phyloP scores from a whole-genome alignment of 176 grass and related monocot species.

The Hordeum vulgare region DNA sequence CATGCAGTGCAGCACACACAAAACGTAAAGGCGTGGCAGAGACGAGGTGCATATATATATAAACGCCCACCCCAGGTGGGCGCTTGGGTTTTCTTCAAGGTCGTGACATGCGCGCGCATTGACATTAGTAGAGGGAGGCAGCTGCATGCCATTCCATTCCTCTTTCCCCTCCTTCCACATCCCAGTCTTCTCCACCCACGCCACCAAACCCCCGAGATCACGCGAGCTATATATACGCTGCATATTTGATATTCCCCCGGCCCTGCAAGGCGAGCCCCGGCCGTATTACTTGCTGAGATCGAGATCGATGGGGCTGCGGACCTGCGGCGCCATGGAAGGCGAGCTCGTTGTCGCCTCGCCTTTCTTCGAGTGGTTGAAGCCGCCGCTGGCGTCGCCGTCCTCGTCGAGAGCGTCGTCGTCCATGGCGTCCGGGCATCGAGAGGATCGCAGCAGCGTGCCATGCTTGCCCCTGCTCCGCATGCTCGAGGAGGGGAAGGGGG shows the following conservation, averaged over 20 bases:
- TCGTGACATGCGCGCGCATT: constrained; percentile 31
- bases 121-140: constrained; percentile 22
- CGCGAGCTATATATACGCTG: constrained; percentile 7
- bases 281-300: not conserved
- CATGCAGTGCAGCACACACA: not conserved
- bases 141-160: not conserved
- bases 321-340: constrained; percentile 32
- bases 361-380: constrained; percentile 56
- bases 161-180: not conserved
- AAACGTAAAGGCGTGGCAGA: not conserved
- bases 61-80: constrained; percentile 11
- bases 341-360: not conserved
- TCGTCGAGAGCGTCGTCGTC: not conserved
- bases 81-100: constrained; percentile 25
- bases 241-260: not conserved
- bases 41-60: not conserved
- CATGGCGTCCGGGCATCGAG: not conserved
- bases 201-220: constrained; percentile 39
- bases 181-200: constrained; percentile 8
- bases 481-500: constrained; percentile 40
- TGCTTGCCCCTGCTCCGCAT: constrained; percentile 73
- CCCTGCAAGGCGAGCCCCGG: not conserved
- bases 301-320: constrained; percentile 9
- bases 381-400: not conserved
- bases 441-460: not conserved